Evolutionary conservation across 2,329 filamentous ascomycete species (phyloP).

Genomic region (Magnaporthiopsis incrustans): DNA sequence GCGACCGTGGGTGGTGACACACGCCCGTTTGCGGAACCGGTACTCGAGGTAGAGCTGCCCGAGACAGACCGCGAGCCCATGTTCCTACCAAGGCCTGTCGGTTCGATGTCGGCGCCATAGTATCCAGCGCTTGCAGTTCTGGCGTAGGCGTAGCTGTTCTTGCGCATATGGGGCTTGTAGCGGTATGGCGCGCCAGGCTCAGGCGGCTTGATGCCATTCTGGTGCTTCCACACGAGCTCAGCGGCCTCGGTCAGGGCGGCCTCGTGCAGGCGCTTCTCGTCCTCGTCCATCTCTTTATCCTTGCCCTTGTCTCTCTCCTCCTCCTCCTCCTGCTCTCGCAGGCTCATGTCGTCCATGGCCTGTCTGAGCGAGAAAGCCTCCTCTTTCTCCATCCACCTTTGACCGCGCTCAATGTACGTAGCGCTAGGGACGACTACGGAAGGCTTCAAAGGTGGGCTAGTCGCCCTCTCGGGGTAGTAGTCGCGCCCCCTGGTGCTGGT

Average conservation of each 20-base stretch:
- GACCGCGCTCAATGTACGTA: slow-evolving; percentile 65
- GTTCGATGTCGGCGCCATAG: slow-evolving; percentile 37
- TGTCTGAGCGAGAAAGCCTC: slow-evolving; percentile 62
- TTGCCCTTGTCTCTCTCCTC: slow-evolving; percentile 31
- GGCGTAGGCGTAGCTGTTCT: slow-evolving; percentile 63
- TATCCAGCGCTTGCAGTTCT: slow-evolving; percentile 51
- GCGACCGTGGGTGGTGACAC: not conserved
- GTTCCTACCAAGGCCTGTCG: slow-evolving; percentile 38
- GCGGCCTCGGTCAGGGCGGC: slow-evolving; percentile 71
- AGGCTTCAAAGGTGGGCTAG: slow-evolving; percentile 39
- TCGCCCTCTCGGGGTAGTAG: slow-evolving; percentile 39
- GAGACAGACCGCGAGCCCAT: slow-evolving; percentile 38
- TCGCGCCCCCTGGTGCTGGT: slow-evolving; percentile 37
- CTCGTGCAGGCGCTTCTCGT: slow-evolving; percentile 55
- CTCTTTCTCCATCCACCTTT: slow-evolving; percentile 74
- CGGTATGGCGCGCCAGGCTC: slow-evolving; percentile 56
- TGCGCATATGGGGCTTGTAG: slow-evolving; percentile 62
- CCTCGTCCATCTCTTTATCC: slow-evolving; percentile 32
- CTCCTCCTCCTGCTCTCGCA: slow-evolving; percentile 50
- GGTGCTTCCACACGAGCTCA: slow-evolving; percentile 70
- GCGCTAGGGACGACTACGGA: slow-evolving; percentile 56
- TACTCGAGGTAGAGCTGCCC: slow-evolving; percentile 42
- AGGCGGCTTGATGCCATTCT: slow-evolving; percentile 47
- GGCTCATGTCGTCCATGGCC: slow-evolving; percentile 66
- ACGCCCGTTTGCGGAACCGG: slow-evolving; percentile 26